A percentile compares a stretch with the other conserved stretches of the same genome.
These are phyloP conservation scores for Cryptococcus sp. DNA, from an alignment of 1,284 basidiomycete species.

Conservation along the genomic window DNA sequence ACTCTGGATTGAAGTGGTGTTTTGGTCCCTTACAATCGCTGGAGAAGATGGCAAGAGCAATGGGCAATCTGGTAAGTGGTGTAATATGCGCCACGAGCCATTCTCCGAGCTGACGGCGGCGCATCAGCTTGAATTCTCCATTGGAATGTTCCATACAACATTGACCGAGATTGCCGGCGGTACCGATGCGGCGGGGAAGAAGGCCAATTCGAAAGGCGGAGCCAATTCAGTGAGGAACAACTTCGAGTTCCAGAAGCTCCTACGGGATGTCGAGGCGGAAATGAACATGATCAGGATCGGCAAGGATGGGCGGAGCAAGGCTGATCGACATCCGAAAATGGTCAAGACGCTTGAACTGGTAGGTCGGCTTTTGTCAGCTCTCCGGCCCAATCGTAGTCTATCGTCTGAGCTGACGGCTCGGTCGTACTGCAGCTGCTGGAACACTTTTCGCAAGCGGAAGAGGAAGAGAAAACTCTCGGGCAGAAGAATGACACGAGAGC, in stretches of 20 bases:
- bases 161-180: conserved; percentile 56
- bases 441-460: conserved; percentile 70
- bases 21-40: conserved; percentile 31
- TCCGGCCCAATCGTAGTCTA: neutral
- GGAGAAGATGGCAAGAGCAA: conserved; percentile 67
- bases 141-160: conserved; percentile 71
- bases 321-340: conserved; percentile 84
- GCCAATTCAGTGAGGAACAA: conserved; percentile 40
- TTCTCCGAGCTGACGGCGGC: neutral
- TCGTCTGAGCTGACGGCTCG: neutral
- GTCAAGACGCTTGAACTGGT: conserved; percentile 71
- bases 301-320: conserved; percentile 50
- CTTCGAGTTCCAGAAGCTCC: conserved; percentile 49
- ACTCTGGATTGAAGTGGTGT: conserved; percentile 30
- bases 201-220: conserved; percentile 35
- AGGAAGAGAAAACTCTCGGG: conserved; percentile 57
- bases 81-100: neutral
- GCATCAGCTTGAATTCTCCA: conserved; percentile 73
- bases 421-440: conserved; percentile 59
- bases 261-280: conserved; percentile 47
- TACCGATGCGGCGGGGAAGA: conserved; percentile 44
- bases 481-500: conserved; percentile 65
- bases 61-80: conserved; percentile 72
- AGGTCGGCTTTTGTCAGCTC: conserved; percentile 7
- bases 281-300: conserved; percentile 42